A percentile compares a stretch with the other conserved stretches of the same genome.
phyloP scores from a whole-genome alignment of 441 rosid species.

The Brassica balearica region DNA sequence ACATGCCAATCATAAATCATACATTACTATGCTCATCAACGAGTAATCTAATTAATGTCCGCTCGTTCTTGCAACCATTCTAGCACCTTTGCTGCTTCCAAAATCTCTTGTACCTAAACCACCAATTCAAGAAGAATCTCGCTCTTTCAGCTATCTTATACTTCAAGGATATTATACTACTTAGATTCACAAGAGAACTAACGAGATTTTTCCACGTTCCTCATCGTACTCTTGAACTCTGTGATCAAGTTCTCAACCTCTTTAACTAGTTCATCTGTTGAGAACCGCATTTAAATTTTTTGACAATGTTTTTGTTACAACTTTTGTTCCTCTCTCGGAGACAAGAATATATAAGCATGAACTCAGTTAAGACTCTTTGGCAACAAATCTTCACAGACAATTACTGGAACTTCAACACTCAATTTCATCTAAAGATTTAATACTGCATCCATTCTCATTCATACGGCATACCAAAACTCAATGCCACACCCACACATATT shows the following conservation, averaged over 20 bases:
- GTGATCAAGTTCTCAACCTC: conserved; percentile 79
- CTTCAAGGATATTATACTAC: conserved; percentile 1
- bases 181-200: conserved; percentile 6
- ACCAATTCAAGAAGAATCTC: conserved; percentile 9
- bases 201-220: conserved; percentile 82
- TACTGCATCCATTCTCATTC: not conserved
- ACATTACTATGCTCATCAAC: conserved; percentile 40
- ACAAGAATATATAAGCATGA: conserved; percentile 43
- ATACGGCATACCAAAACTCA: conserved; percentile 5
- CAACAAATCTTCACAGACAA: conserved; percentile 77
- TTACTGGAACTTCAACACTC: conserved; percentile 73
- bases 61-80: conserved; percentile 89
- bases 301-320: conserved; percentile 35
- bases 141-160: conserved; percentile 4
- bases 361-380: conserved; percentile 65
- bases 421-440: conserved; percentile 56
- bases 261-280: conserved; percentile 81
- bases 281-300: conserved; percentile 55
- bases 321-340: not conserved
- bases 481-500: not conserved
- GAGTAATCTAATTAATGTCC: conserved; percentile 66
- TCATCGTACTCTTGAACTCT: conserved; percentile 90
- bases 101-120: conserved; percentile 79
- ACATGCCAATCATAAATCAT: not conserved
- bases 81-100: conserved; percentile 93